A percentile compares a stretch with the other conserved stretches of the same genome.
Conservation (phyloP, 2,329 filamentous ascomycete genomes). For the Bipolaris gigantea region DNA sequence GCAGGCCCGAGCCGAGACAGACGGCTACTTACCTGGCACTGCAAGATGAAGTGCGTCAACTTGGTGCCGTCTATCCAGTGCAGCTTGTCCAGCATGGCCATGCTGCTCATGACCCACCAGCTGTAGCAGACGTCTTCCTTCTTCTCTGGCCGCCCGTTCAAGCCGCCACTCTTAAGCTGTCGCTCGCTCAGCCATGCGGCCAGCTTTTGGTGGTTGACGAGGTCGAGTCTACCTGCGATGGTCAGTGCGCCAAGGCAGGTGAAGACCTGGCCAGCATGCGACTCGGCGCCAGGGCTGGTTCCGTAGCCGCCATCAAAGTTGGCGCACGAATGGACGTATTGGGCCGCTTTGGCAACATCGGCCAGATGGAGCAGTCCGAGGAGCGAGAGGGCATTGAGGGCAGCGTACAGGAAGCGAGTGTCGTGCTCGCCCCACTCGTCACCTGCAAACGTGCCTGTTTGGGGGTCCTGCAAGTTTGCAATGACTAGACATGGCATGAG, state of each 20-base stretch:
- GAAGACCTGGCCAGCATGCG: slow-evolving; percentile 93
- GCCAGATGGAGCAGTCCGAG: slow-evolving; percentile 72
- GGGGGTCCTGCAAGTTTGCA: slow-evolving; percentile 74
- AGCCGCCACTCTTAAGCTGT: slow-evolving; percentile 80
- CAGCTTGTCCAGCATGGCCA: slow-evolving; percentile 82
- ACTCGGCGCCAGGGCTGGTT: slow-evolving; percentile 85
- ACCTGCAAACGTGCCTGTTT: slow-evolving; percentile 85
- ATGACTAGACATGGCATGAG: slow-evolving; percentile 61
- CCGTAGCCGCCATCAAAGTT: slow-evolving; percentile 97
- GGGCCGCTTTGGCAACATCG: slow-evolving; percentile 77
- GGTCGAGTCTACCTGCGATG: slow-evolving; percentile 79
- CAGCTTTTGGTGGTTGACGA: slow-evolving; percentile 79
- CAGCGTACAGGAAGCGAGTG: slow-evolving; percentile 90
- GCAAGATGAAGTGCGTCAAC: slow-evolving; percentile 78
- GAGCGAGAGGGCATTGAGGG: slow-evolving; percentile 85
- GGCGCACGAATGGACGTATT: slow-evolving; percentile 76
- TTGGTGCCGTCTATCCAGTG: slow-evolving; percentile 92
- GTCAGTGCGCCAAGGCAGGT: slow-evolving; percentile 86
- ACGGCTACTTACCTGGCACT: slow-evolving; percentile 65
- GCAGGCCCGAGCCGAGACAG: neutral
- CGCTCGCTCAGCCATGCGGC: slow-evolving; percentile 92
- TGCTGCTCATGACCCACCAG: slow-evolving; percentile 95
- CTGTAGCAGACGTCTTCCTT: slow-evolving; percentile 96
- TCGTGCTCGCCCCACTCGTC: slow-evolving; percentile 97
- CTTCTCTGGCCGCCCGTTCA: slow-evolving; percentile 96